Evolutionary conservation across 257 asterid species (phyloP), one percentile per base, ranked within the genome.

Genomic region (Vinca minor): DNA sequence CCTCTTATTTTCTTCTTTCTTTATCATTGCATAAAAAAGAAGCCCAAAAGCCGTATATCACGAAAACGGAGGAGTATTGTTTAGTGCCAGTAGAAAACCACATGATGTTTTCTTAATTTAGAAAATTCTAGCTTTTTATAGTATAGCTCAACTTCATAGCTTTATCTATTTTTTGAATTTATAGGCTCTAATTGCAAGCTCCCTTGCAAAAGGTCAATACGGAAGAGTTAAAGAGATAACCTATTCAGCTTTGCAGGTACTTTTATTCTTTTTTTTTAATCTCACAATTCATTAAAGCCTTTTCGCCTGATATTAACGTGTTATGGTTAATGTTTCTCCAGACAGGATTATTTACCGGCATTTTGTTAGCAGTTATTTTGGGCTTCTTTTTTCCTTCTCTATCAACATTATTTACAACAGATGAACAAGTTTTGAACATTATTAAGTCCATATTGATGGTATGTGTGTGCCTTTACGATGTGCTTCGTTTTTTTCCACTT

Each of bases 141-240:
- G 5, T 29, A 12, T 14, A 31, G 10, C 23, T 25, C 38, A 41
- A 13, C 14, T 36, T 9, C 38, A 0, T 28, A 31, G 28, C 45
- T 58, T 0, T 32, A 47, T 49, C 41, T 42, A 49, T 11, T 52
- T 61, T 35, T 61, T 23, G 52, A 47, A 54, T 41, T 52, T 68
- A 59, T 45, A 79, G 84, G 81, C 84, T 42, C 77, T 79, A 53
- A 79, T 79, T 63, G 84, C 84, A 47, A 73, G 79, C 69, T 70
- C 81, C 31, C 71, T 73, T 26, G 78, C 81, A 28, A 76, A 77
- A 64, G 69, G 25, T n/a, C 81, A 79, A 63, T 70, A 72, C 47
- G 52, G 62, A 38, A 64, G 77, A 72, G 78, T 76, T 29, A 69
- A 64, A 71, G 73, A 75, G 59, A 76, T 79, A 28, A 73, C 81